A percentile compares a stretch with the other conserved stretches of the same genome.
Conservation (phyloP, 73 alveolate genomes). For the Uronychia binucleata region DNA sequence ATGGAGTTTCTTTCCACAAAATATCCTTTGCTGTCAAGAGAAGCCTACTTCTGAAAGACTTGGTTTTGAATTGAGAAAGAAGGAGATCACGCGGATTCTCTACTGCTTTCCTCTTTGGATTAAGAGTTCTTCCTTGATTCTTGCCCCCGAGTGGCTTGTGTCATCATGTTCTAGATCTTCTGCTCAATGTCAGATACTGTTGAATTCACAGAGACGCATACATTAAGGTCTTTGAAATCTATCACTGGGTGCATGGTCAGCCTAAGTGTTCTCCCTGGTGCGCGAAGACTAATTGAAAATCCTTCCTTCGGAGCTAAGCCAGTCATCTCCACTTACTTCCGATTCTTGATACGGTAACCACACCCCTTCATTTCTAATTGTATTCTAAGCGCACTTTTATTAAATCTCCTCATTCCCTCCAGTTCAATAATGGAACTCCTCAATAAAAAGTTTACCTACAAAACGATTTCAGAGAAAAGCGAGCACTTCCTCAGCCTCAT, state of each 20-base stretch:
- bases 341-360: background rate
- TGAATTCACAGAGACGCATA: background rate
- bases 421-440: too few species aligned
- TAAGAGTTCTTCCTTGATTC: background rate
- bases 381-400: too few species aligned
- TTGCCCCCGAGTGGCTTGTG: background rate
- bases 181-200: background rate
- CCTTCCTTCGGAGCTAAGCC: background rate
- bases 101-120: background rate
- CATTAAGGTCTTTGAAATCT: background rate
- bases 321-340: background rate
- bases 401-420: too few species aligned
- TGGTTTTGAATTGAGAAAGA: background rate
- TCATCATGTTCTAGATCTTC: background rate
- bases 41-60: background rate
- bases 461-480: too few species aligned
- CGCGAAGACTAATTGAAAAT: background rate
- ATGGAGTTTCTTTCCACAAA: background rate
- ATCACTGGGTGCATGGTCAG: background rate
- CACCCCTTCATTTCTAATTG: background rate
- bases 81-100: background rate
- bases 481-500: too few species aligned
- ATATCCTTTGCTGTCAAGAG: background rate
- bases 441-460: too few species aligned
- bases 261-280: background rate